These are phyloP conservation scores for Tetradesmus lagerheimii DNA, from an alignment of 139 green algal species.

Conservation along the genomic window DNA sequence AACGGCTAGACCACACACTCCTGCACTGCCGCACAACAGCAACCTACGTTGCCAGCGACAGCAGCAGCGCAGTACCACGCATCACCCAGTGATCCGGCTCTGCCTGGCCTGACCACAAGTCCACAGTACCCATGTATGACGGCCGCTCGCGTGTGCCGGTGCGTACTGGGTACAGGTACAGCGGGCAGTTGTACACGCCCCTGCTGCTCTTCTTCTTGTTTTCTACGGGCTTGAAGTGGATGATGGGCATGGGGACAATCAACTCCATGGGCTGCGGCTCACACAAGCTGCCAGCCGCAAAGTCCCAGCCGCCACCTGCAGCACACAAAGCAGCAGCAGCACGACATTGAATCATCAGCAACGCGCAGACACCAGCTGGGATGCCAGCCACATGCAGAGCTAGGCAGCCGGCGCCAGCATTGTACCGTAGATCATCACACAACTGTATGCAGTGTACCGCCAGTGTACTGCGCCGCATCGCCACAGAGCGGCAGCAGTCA, in stretches of 20 bases:
- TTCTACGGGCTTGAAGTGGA: slow-evolving; percentile 90
- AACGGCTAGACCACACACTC: not conserved
- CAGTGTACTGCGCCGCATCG: too few species aligned
- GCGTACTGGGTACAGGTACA: slow-evolving; percentile 89
- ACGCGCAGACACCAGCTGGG: not conserved
- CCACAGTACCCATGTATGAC: slow-evolving; percentile 86
- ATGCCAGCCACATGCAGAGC: not conserved
- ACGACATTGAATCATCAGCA: too few species aligned
- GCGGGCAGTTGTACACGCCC: slow-evolving; percentile 77
- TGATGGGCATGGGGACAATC: slow-evolving; percentile 90
- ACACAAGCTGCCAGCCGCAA: slow-evolving; percentile 81
- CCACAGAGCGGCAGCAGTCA: too few species aligned
- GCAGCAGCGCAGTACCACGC: slow-evolving; percentile 82
- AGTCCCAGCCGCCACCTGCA: slow-evolving; percentile 85
- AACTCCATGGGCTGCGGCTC: slow-evolving; percentile 93
- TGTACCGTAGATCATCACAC: too few species aligned
- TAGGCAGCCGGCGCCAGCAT: not conserved
- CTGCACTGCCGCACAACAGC: not conserved
- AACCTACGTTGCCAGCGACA: slow-evolving; percentile 67
- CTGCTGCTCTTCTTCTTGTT: slow-evolving; percentile 73
- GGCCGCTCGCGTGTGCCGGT: slow-evolving; percentile 86
- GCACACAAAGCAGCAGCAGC: slow-evolving; percentile 12
- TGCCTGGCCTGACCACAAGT: slow-evolving; percentile 76
- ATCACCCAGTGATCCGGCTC: slow-evolving; percentile 89
- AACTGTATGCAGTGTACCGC: too few species aligned